Percentiles rank a stretch among this genome's conserved stretches.
Conservation (phyloP, 768 basidiomycete species). For the Brasilioporus rufonigricans region DNA sequence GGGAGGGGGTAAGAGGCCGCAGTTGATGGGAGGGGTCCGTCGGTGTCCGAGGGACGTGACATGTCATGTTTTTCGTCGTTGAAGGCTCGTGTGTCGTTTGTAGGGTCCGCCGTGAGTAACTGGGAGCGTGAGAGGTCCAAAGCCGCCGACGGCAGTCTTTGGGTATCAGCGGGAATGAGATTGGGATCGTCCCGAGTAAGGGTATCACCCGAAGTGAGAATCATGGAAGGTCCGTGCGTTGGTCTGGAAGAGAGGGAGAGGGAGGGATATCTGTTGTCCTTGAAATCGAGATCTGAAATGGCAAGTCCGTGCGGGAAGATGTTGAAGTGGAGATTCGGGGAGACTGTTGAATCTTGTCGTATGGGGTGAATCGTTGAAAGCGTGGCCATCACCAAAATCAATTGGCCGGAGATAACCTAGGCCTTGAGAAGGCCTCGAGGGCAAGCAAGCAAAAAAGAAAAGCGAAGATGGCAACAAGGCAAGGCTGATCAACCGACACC, state of each 20-base stretch:
- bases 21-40: slow-evolving; percentile 27
- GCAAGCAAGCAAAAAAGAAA: slow-evolving; percentile 7
- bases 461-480: slow-evolving; percentile 5
- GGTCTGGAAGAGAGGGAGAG: slow-evolving; percentile 26
- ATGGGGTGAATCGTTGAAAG: slow-evolving; percentile 49
- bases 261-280: slow-evolving; percentile 58
- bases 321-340: slow-evolving; percentile 33
- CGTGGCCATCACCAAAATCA: slow-evolving; percentile 37
- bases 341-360: slow-evolving; percentile 37
- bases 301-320: slow-evolving; percentile 52
- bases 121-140: slow-evolving; percentile 5
- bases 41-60: slow-evolving; percentile 11
- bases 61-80: slow-evolving; percentile 24
- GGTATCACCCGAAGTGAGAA: slow-evolving; percentile 27
- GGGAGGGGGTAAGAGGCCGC: slow-evolving; percentile 46
- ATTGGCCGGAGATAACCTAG: slow-evolving; percentile 22
- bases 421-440: slow-evolving; percentile 11
- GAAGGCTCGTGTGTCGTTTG: slow-evolving; percentile 22
- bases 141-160: slow-evolving; percentile 9
- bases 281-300: slow-evolving; percentile 59
- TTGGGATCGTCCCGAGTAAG: slow-evolving; percentile 23
- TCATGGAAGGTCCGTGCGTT: slow-evolving; percentile 29
- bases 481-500: slow-evolving; percentile 3
- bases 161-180: slow-evolving; percentile 11
- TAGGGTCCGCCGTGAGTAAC: slow-evolving; percentile 15